Evolutionary conservation across 257 asterid genomes (phyloP).

Genomic region (Galeopsis tetrahit): DNA sequence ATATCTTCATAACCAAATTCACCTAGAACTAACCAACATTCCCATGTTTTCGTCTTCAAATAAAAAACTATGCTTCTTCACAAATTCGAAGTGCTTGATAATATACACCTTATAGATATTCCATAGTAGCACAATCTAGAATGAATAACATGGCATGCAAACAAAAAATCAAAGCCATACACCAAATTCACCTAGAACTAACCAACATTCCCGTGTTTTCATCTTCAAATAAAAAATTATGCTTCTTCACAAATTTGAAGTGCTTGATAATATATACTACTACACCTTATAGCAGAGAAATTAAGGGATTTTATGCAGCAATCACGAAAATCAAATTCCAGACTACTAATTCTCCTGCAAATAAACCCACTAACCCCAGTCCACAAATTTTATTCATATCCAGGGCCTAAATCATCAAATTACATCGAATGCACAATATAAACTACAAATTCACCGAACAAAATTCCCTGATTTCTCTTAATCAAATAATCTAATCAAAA

Average conservation of each 20-base stretch:
- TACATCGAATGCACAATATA: conserved; percentile 3
- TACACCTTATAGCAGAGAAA: neutral
- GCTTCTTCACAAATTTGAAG: neutral
- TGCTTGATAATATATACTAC: conserved; percentile 13
- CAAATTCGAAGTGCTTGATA: too few relatives aligned
- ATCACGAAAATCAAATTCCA: neutral
- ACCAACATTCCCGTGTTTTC: neutral
- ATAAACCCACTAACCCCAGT: conserved; percentile 14
- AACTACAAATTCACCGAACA: neutral
- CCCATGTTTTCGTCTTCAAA: too few relatives aligned
- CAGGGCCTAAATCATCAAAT: conserved; percentile 17
- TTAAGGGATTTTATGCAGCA: neutral
- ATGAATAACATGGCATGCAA: too few relatives aligned
- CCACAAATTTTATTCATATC: neutral
- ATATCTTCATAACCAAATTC: too few relatives aligned
- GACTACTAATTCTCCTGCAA: conserved; percentile 6
- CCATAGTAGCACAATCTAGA: too few relatives aligned
- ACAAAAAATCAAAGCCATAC: too few relatives aligned
- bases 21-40: too few relatives aligned
- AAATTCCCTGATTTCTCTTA: neutral
- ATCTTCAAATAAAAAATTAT: neutral
- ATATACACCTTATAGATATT: too few relatives aligned
- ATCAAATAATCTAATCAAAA: conserved; percentile 19
- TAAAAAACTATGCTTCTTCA: too few relatives aligned
- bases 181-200: neutral